Conservation (phyloP, 768 basidiomycete species). For the Lentinula aciculospora region DNA sequence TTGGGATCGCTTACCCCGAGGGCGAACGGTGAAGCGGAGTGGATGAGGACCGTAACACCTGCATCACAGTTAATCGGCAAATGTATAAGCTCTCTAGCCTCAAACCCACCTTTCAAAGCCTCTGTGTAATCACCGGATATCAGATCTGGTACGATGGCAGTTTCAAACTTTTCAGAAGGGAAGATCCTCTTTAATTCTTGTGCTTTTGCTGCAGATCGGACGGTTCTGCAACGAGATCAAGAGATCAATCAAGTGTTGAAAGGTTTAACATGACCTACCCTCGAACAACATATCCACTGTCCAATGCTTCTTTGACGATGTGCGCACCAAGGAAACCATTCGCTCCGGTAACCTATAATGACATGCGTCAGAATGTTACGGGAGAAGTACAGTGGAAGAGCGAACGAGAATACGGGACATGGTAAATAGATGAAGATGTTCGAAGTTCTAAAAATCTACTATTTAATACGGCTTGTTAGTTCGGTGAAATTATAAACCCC, state of each 20-base stretch:
- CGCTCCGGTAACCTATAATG: slow-evolving; percentile 12
- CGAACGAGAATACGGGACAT: background rate
- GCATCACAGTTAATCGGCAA: background rate
- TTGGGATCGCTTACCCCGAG: slow-evolving; percentile 9
- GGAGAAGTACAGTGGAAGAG: background rate
- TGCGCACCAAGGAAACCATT: slow-evolving; percentile 15
- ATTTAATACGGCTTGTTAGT: background rate
- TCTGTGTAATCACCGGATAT: slow-evolving; percentile 26
- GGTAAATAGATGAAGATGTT: background rate
- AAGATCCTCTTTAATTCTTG: slow-evolving; percentile 5
- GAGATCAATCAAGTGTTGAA: background rate
- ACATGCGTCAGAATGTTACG: background rate
- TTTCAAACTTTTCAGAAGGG: slow-evolving; percentile 7
- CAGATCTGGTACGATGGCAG: slow-evolving; percentile 9
- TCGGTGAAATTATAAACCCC: background rate
- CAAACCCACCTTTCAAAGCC: slow-evolving; percentile 31
- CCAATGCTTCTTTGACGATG: slow-evolving; percentile 11
- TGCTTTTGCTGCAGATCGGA: slow-evolving; percentile 7
- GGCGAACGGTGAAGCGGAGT: slow-evolving; percentile 9
- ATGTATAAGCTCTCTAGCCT: background rate
- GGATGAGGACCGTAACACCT: background rate
- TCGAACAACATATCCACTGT: slow-evolving; percentile 14
- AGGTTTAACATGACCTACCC: slow-evolving; percentile 4
- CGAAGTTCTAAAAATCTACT: background rate
- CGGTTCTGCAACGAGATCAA: slow-evolving; percentile 1